Evolutionary conservation across 2,329 filamentous ascomycete genomes (phyloP), one percentile per base, ranked within the genome.

Genomic region (Cryphonectria japonica): DNA sequence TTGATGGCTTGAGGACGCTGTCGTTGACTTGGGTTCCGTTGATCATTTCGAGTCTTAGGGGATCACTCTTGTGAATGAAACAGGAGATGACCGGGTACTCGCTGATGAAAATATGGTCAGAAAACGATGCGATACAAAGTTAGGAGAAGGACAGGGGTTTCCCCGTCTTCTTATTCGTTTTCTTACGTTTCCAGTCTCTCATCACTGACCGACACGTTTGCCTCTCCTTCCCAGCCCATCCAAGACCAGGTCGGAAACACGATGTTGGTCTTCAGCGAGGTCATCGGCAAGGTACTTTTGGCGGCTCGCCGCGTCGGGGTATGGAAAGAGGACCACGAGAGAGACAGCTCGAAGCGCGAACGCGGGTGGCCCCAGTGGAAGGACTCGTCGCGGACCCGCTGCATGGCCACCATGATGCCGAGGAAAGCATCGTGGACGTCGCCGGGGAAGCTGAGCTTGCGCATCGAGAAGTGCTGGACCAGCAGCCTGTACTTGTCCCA

Each of bases 311-410:
- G 46, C 19, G 65, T 57, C 29, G 34, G 50, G 4, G 50, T 57
- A 39, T 41, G 22, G 16, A 50, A 41, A 9, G 41, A n/a, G 32
- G 29, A 37, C 50, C 65, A 59, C 8, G 50, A 67, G 3, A 67
- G 50, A 11, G 65, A 67, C 26, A 41, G 8, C 13, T 59, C 65
- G 50, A 67, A 67, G 29, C 50, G 65, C 43, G 65, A 67, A 2
- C 65, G 65, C 19, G 50, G 65, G 22, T 59, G 65, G 22, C 65
- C 65, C 65, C 46, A 67, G 43, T 41, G 65, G n/a, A 67, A 67
- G 50, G 46, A 19, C n/a, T 67, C 65, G 50, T 52, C 50, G 22
- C 32, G 37, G 34, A 67, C 39, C 5, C 50, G 46, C 16, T 57
- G 29, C 32, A 67, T n/a, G 26, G 65, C 50, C 29, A 19, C 11